Base-by-base conservation (phyloP, 306 rosid genomes). In the Calophaca sinica region DNA sequence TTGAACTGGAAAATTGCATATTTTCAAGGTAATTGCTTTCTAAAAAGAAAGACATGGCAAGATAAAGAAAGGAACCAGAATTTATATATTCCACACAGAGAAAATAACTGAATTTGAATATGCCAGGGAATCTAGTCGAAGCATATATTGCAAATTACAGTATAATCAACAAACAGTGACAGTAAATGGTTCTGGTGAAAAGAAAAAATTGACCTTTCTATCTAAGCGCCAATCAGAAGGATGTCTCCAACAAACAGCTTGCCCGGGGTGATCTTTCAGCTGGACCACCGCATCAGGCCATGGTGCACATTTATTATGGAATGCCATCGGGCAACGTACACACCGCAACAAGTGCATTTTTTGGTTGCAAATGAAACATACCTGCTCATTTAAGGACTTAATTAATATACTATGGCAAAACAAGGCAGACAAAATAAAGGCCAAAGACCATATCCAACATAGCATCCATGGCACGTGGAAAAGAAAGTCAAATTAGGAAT, bases 211-310 rank as follows among this genome's bases (percentile, higher is more conserved):
- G 96, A 93, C 98, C 96, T 89, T 79, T 76, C 84, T 51, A 66
- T 90, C 94, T 64, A 78, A 74, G 59, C 88, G 87, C 96, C 98
- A 90, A 57, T 93, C 90, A 36, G 87, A 55, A 71, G 87, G 87
- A 82, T 94, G 98, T 86, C 89, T 89, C 98, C 98, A 91, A 80
- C 98, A 94, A 80, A 94, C 57, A 76, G 88, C 92, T 74, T 73
- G 58, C 52, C 90, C 88, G 7, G 90, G 86, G 63, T 75, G 84
- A 78, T 82, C 87, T 62, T 76, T 74, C 36, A 87, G 70, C 58
- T 45, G 82, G 39, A 75, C 35, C 78, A 91, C 97, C 32, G 63
- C 74, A 33, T 87, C 91, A n/a, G 93, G 88, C 98, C 98, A 94
- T 8, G 98, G 86, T 31, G 97, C 89, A 79, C 98, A 91, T 76